Evolutionary conservation across 208 protist genomes (phyloP), one percentile per base, ranked within the genome.

Genomic region (Leishmania arabica): DNA sequence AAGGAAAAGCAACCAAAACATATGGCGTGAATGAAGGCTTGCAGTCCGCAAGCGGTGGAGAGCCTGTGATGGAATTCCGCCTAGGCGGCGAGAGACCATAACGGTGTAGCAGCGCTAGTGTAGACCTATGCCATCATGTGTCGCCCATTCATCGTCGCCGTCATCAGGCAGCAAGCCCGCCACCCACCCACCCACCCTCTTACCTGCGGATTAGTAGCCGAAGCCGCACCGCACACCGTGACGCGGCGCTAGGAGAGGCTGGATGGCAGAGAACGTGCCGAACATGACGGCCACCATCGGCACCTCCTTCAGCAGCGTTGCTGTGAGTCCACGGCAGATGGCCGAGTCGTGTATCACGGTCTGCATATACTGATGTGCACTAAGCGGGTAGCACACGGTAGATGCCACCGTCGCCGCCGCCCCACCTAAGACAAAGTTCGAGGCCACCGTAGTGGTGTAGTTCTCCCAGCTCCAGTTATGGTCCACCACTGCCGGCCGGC

Each of bases 321-420:
- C 86, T 37, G 88, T 24, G 9, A 98, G 85, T 1, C 95, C 95
- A 21, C 95, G 91, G 82, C 95, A 98, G 49, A 98, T 85, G 42
- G 95, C 91, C 3, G 95, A 98, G 80, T 98, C 95, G 81, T 98
- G 88, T 79, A 98, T 98, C 34, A 98, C 93, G 5, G 95, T 98
- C 77, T 98, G 95, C 82, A 96, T 88, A 81, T 98, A 98, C 75
- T 86, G 85, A 77, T 97, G 93, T 27, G 95, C 95, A 76, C 91
- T 95, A 75, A 92, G 85, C 8, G 95, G 95, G 81, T 98, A 98
- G 80, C 92, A 97, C 40, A 96, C 81, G n/a, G 93, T 96, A 13
- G 91, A 91, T 17, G 95, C 95, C 31, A 97, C 90, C 31, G 87
- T 91, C 15, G 95, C 95, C 13, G 95, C 91, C 37, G 89, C 86